phyloP scores from a whole-genome alignment of 805 yeast species.

The Lipomyces orientalis region DNA sequence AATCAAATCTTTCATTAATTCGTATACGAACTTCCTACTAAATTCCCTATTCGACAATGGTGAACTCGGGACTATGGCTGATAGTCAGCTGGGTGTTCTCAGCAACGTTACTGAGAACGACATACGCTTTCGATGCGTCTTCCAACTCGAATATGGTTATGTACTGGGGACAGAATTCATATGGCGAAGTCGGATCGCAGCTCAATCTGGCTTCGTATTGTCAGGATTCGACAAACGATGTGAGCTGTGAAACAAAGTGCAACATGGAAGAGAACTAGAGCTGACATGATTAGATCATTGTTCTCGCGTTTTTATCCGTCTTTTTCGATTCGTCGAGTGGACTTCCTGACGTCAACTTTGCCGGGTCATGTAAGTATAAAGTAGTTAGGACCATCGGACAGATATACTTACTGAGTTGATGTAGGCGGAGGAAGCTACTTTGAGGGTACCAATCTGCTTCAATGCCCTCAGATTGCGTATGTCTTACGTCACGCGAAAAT shows the following conservation, averaged over 20 bases:
- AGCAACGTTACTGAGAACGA: background rate
- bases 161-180: constrained; percentile 90
- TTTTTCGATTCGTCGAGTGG: constrained; percentile 48
- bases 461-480: constrained; percentile 57
- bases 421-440: constrained; percentile 41
- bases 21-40: background rate
- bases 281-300: constrained; percentile 47
- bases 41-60: background rate
- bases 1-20: background rate
- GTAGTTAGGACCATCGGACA: background rate
- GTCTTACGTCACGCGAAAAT: background rate
- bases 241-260: constrained; percentile 55
- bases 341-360: constrained; percentile 57
- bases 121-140: constrained; percentile 34
- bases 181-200: constrained; percentile 53
- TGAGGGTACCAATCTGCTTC: constrained; percentile 50
- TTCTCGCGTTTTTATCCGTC: constrained; percentile 62
- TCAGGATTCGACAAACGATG: constrained; percentile 66
- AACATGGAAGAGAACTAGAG: background rate
- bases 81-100: background rate
- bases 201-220: constrained; percentile 62
- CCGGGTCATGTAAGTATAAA: constrained; percentile 52
- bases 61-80: background rate
- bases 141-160: constrained; percentile 68
- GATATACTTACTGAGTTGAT: background rate